Evolutionary conservation across 202 grass and related monocot genomes (phyloP).

Genomic region (Hordeum pubiflorum): DNA sequence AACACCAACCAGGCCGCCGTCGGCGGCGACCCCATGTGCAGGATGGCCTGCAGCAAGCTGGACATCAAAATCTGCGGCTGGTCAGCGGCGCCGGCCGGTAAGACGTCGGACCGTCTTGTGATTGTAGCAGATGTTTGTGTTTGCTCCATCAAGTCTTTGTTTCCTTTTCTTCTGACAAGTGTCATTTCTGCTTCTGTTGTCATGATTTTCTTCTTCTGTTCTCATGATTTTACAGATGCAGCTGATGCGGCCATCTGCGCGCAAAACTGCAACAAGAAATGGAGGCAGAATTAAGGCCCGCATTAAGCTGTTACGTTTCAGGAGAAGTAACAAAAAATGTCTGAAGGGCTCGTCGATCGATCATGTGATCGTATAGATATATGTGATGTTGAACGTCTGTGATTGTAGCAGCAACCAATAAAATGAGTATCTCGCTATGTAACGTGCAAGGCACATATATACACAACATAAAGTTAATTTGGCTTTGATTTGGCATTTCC

Average conservation of each 20-base stretch:
- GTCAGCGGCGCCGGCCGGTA: not conserved
- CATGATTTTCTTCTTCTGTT: not conserved
- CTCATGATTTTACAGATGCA: not conserved
- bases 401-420: not conserved
- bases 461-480: not conserved
- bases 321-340: not conserved
- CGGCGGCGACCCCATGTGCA: not conserved
- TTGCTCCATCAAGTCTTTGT: not conserved
- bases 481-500: not conserved
- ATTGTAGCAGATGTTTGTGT: too few relatives aligned
- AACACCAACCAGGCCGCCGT: not conserved
- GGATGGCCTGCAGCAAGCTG: not conserved
- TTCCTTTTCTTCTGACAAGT: not conserved
- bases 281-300: not conserved
- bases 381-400: not conserved
- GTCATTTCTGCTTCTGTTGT: not conserved
- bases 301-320: not conserved
- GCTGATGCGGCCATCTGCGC: not conserved
- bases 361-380: not conserved
- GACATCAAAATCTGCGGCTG: not conserved
- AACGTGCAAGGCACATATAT: too few relatives aligned
- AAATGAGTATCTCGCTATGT: not conserved
- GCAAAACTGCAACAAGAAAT: not conserved
- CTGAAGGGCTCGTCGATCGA: not conserved
- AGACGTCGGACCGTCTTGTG: not conserved